These are phyloP conservation scores for Madurella mycetomatis DNA, from an alignment of 2,329 filamentous ascomycete genomes.

Conservation along the genomic window DNA sequence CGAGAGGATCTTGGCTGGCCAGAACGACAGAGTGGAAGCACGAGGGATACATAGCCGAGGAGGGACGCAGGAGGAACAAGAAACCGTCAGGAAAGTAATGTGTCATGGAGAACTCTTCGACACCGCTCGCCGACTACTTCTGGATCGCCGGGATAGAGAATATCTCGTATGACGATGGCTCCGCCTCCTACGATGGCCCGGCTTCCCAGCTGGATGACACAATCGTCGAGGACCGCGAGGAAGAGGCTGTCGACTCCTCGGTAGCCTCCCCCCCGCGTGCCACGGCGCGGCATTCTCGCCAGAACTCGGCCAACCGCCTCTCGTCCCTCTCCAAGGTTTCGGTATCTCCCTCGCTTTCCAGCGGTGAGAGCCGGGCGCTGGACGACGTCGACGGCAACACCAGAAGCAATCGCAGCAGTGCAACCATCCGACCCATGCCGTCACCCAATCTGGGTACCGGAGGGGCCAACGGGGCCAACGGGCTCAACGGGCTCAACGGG, in stretches of 20 bases:
- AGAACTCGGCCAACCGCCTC: constrained; percentile 55
- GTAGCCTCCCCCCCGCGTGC: constrained; percentile 32
- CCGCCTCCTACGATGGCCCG: constrained; percentile 2
- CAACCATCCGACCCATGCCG: constrained; percentile 52
- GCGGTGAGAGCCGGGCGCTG: constrained; percentile 44
- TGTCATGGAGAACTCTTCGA: constrained; percentile 58
- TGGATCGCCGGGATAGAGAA: constrained; percentile 70
- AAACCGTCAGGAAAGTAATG: constrained; percentile 15
- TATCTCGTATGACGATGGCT: constrained; percentile 56
- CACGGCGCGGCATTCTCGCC: constrained; percentile 55
- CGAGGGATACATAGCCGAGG: background rate
- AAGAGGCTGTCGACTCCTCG: constrained; percentile 36
- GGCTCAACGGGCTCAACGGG: constrained; percentile 21
- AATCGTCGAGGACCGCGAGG: constrained; percentile 60
- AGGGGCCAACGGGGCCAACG: constrained; percentile 17
- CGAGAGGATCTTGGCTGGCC: background rate
- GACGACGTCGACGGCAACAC: constrained; percentile 57
- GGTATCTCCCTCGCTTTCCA: constrained; percentile 17
- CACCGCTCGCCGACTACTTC: constrained; percentile 69
- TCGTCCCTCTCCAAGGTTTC: constrained; percentile 46
- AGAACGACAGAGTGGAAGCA: background rate
- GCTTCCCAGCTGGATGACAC: constrained; percentile 38
- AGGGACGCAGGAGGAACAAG: constrained; percentile 1
- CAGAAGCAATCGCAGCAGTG: constrained; percentile 61
- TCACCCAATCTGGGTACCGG: constrained; percentile 28